Percentiles rank a stretch among this genome's conserved stretches.
These are phyloP conservation scores for Edaphochlamys debaryana DNA, from an alignment of 139 green algal species.

Conservation along the genomic window DNA sequence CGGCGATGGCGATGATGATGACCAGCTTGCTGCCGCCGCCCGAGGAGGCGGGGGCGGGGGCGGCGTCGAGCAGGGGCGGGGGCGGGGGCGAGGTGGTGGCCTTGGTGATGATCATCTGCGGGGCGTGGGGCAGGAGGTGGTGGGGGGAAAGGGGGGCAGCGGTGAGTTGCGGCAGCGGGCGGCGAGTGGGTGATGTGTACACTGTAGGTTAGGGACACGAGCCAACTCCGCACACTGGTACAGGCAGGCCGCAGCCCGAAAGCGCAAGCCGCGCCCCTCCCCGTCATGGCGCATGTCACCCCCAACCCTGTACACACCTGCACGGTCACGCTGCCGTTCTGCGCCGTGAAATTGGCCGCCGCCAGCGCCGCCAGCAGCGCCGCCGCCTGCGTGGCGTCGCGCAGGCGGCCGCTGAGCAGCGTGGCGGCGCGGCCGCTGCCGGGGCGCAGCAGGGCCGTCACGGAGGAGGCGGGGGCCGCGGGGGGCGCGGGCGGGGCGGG, in stretches of 20 bases:
- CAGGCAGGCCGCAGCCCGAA: too few relatives aligned
- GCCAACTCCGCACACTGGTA: not conserved
- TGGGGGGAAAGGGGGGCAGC: too few relatives aligned
- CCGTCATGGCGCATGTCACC: not conserved
- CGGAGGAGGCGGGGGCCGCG: not conserved
- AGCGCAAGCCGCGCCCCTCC: too few relatives aligned
- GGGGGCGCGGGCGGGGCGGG: not conserved
- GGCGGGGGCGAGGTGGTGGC: not conserved
- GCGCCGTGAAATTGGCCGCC: not conserved
- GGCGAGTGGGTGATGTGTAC: not conserved
- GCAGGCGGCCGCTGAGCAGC: not conserved
- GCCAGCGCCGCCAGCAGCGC: not conserved
- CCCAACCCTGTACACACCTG: not conserved
- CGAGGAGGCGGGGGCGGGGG: too few relatives aligned
- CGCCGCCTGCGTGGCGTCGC: not conserved
- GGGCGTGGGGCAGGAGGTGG: too few relatives aligned
- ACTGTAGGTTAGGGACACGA: not conserved
- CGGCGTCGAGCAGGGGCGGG: not conserved
- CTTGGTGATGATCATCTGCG: too few relatives aligned
- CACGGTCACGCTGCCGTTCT: not conserved
- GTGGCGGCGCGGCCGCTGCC: not conserved
- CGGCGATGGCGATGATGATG: slow-evolving; percentile 29
- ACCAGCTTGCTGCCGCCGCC: not conserved
- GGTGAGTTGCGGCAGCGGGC: not conserved
- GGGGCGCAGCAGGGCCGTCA: not conserved